Evolutionary conservation across 176 grass and related monocot species (phyloP).

Genomic region (Triticum timopheevii): DNA sequence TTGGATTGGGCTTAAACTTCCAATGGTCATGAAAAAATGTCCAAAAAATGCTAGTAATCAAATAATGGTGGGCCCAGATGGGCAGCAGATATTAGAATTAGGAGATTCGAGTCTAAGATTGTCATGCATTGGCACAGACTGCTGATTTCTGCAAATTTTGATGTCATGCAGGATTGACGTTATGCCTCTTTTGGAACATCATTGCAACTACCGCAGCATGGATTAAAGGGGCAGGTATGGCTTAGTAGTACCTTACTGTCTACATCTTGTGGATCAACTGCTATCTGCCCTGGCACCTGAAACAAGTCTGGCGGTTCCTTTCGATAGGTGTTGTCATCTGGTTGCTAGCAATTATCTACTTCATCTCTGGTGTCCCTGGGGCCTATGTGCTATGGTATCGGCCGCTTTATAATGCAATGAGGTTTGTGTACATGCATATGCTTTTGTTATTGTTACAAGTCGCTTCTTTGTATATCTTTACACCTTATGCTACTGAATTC

Average conservation of each 20-base stretch:
- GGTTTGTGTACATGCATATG: slow-evolving; percentile 47
- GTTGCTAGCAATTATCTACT: slow-evolving; percentile 97
- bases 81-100: background rate
- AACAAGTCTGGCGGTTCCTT: slow-evolving; percentile 19
- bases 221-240: slow-evolving; percentile 89
- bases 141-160: slow-evolving; percentile 29
- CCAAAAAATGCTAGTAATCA: slow-evolving; percentile 4
- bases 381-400: slow-evolving; percentile 91
- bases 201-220: slow-evolving; percentile 84
- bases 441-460: slow-evolving; percentile 9
- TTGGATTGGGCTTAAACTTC: background rate
- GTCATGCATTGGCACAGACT: slow-evolving; percentile 12
- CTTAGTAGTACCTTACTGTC: background rate
- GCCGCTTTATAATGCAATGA: slow-evolving; percentile 97
- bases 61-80: slow-evolving; percentile 16
- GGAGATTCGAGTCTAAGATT: background rate
- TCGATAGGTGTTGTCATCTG: slow-evolving; percentile 83
- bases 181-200: slow-evolving; percentile 88
- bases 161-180: slow-evolving; percentile 69
- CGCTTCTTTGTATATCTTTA: slow-evolving; percentile 24
- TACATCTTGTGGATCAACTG: slow-evolving; percentile 7
- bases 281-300: background rate
- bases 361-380: slow-evolving; percentile 85
- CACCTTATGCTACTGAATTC: background rate
- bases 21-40: background rate